Percentiles rank a stretch among this genome's conserved stretches.
Conservation (phyloP, 805 yeast genomes). For the Pichia thaimueangensis region DNA sequence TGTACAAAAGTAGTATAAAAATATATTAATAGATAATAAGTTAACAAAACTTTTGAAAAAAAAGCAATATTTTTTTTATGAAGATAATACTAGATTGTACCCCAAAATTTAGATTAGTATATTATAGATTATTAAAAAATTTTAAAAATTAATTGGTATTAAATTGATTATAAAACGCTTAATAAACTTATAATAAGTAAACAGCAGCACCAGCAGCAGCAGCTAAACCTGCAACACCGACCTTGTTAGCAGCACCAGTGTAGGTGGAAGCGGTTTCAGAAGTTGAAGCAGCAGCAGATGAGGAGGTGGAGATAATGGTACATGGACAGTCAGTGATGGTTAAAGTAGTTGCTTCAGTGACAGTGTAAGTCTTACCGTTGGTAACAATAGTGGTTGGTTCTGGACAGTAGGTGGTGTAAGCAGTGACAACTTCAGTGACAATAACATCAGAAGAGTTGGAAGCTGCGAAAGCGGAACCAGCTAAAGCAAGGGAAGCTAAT, state of each 20-base stretch:
- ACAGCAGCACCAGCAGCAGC: slow-evolving; percentile 35
- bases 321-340: slow-evolving; percentile 87
- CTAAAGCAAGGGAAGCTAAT: slow-evolving; percentile 32
- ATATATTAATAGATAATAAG: too few relatives aligned
- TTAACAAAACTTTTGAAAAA: too few relatives aligned
- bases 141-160: too few relatives aligned
- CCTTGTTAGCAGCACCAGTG: slow-evolving; percentile 30
- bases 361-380: slow-evolving; percentile 66
- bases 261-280: slow-evolving; percentile 17
- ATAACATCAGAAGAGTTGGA: slow-evolving; percentile 43
- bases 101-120: slow-evolving; percentile 2
- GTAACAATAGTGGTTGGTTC: slow-evolving; percentile 57
- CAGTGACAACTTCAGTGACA: slow-evolving; percentile 58
- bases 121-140: too few relatives aligned
- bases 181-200: slow-evolving; percentile 32
- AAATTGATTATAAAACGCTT: not conserved
- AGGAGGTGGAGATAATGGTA: slow-evolving; percentile 40
- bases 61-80: too few relatives aligned
- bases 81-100: too few relatives aligned
- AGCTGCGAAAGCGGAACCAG: slow-evolving; percentile 38
- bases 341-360: slow-evolving; percentile 72
- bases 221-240: slow-evolving; percentile 35
- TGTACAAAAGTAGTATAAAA: too few relatives aligned
- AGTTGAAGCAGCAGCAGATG: slow-evolving; percentile 19
- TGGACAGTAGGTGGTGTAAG: slow-evolving; percentile 80